These are phyloP conservation scores for Stentor roeselii DNA, from an alignment of 73 alveolate genomes.

Conservation along the genomic window DNA sequence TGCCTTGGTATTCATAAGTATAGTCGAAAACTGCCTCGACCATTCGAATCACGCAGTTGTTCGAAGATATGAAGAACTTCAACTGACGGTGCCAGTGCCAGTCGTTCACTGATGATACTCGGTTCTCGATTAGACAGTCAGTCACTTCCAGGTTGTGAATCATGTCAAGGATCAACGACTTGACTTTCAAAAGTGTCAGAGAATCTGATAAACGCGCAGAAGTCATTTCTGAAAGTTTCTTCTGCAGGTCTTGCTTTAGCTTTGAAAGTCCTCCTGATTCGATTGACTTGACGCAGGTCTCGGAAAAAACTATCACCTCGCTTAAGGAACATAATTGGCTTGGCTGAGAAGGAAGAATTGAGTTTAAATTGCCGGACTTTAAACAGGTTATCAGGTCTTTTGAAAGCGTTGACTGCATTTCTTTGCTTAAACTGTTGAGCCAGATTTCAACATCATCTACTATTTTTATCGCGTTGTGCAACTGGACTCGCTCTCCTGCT, in stretches of 20 bases:
- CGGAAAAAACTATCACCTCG: constrained; percentile 94
- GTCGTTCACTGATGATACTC: constrained; percentile 76
- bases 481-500: constrained; percentile 91
- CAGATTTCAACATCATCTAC: constrained; percentile 98
- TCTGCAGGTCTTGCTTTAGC: constrained; percentile 54
- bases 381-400: constrained; percentile 59
- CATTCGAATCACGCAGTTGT: constrained; percentile 84
- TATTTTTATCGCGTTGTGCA: constrained; percentile 62
- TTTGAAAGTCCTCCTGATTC: constrained; percentile 60
- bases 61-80: constrained; percentile 79
- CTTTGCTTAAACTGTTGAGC: constrained; percentile 94
- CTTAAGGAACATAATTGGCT: constrained; percentile 76
- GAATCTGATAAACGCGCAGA: constrained; percentile 81
- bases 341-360: not conserved
- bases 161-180: constrained; percentile 95
- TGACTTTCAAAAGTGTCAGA: constrained; percentile 70
- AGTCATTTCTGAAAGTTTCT: constrained; percentile 66
- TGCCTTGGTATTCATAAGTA: constrained; percentile 99
- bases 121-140: constrained; percentile 75
- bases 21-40: constrained; percentile 85
- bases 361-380: constrained; percentile 24
- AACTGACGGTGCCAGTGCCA: constrained; percentile 99
- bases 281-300: constrained; percentile 47
- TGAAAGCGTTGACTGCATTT: constrained; percentile 93
- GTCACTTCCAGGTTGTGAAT: constrained; percentile 98